Base-by-base conservation (phyloP, 1,284 basidiomycete species). In the Thelephora terrestris region DNA sequence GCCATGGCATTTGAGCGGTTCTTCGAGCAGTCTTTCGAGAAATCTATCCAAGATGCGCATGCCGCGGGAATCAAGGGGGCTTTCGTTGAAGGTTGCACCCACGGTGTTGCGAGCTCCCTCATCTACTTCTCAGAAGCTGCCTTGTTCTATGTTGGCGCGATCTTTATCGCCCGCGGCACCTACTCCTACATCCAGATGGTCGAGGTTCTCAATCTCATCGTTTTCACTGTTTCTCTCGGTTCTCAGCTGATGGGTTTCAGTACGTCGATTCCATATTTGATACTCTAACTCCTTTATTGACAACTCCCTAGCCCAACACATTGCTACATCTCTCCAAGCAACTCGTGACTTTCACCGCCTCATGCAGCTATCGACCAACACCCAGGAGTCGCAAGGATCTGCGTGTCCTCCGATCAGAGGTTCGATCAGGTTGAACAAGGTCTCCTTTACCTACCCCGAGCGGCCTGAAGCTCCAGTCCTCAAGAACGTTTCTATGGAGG, bases 191-290 rank as follows among this genome's bases (percentile, higher is more conserved):
- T 84, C 53, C 78, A 84, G 54, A 91, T 97, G 85, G 77, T 96
- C 42, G 78, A 93, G 65, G 86, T 90, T 21, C 81, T 96, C 61
- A 87, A 94, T 53, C 74, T 98, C 50, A 85, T 98, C 50, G 81
- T 98, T 35, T 98, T 98, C 69, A 85, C 88, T 6, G 83, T 98
- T 52, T 90, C 91, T 2, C 95, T 96, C 55, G 90, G 91, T 1
- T 81, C 85, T 21, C 89, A 92, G 62, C 75, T 93, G 55, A 83
- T 97, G 76, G 76, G 81, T 24, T 94, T 92, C 68, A 85, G 89
- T 91, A 61, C 61, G 88, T 79, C 14, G 36, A 43, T 50, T 29
- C 50, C 3, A 10, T 10, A 9, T 14, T 32, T 32, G 9, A 3
- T 32, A 12, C 29, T 32, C 29, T 32, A 6, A 12, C n/a, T 32